Conservation (phyloP, 441 rosid genomes). For the Adansonia rubrostipa region DNA sequence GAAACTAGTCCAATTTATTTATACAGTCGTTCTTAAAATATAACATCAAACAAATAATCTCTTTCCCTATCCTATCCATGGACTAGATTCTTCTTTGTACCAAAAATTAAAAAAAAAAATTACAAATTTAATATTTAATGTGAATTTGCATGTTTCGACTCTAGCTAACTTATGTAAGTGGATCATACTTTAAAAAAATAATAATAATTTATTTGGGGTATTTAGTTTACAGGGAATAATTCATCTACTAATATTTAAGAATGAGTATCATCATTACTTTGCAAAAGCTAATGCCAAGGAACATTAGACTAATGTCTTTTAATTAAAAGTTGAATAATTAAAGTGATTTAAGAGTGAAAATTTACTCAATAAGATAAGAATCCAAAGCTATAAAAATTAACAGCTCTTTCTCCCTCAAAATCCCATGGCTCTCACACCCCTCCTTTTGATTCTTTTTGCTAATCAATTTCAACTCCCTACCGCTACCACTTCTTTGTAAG, state of each 20-base stretch:
- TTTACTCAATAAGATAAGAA: conserved; percentile 27
- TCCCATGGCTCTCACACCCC: conserved; percentile 2
- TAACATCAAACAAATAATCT: no score
- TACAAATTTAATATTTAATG: background rate
- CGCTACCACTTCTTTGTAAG: background rate
- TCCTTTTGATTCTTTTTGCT: background rate
- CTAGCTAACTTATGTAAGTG: background rate
- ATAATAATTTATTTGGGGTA: background rate
- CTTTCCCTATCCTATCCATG: no score
- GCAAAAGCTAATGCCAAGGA: conserved; percentile 7
- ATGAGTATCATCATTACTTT: background rate
- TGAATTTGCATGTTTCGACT: background rate
- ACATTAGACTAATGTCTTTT: conserved; percentile 10
- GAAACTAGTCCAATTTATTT: no score
- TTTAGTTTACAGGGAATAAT: background rate
- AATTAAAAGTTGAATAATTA: conserved; percentile 16
- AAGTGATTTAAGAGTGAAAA: conserved; percentile 22
- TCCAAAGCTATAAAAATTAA: conserved; percentile 32
- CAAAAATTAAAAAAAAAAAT: background rate
- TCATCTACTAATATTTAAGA: background rate
- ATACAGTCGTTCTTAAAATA: no score
- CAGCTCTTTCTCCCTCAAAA: background rate
- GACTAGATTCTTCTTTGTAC: no score
- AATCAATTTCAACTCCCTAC: conserved; percentile 20
- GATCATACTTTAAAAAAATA: background rate